Conservation (phyloP, 257 asterid species). For the Cynanchum wilfordii region DNA sequence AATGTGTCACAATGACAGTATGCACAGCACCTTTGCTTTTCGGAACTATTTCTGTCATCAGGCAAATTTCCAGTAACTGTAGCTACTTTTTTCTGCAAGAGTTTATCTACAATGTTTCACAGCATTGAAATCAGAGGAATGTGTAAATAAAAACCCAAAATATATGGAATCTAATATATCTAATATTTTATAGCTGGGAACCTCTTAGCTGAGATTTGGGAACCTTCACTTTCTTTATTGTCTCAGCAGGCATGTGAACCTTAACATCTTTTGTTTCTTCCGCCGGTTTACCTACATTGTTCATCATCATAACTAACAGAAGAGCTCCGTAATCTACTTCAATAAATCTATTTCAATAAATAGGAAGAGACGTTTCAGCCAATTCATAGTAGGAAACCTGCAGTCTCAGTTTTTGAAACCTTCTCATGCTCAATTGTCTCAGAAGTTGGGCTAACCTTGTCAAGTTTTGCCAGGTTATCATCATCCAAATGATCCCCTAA, state of each 20-base stretch:
- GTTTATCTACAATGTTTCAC: conserved; percentile 26
- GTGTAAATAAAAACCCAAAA: neutral
- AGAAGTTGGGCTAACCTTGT: conserved; percentile 21
- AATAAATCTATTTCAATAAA: neutral
- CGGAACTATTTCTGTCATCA: conserved; percentile 41
- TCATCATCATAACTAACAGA: neutral
- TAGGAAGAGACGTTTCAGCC: conserved; percentile 3
- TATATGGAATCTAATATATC: neutral
- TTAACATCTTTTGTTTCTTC: conserved; percentile 26
- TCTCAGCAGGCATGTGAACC: conserved; percentile 22
- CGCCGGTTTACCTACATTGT: conserved; percentile 1
- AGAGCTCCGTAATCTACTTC: neutral
- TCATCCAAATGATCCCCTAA: conserved; percentile 30
- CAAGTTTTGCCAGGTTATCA: conserved; percentile 30
- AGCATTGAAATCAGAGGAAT: conserved; percentile 6
- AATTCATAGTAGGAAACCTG: conserved; percentile 42
- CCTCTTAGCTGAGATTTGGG: conserved; percentile 43
- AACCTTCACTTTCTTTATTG: conserved; percentile 36
- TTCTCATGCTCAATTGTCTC: conserved; percentile 32
- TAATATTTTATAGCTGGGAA: conserved; percentile 22
- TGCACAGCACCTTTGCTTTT: conserved; percentile 63
- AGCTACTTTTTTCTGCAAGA: conserved; percentile 21
- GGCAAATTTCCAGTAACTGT: conserved; percentile 28
- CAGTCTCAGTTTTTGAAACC: conserved; percentile 30
- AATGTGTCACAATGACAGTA: neutral